Evolutionary conservation across 106 monocot species (phyloP).

Genomic region (Apostasia ramifera): DNA sequence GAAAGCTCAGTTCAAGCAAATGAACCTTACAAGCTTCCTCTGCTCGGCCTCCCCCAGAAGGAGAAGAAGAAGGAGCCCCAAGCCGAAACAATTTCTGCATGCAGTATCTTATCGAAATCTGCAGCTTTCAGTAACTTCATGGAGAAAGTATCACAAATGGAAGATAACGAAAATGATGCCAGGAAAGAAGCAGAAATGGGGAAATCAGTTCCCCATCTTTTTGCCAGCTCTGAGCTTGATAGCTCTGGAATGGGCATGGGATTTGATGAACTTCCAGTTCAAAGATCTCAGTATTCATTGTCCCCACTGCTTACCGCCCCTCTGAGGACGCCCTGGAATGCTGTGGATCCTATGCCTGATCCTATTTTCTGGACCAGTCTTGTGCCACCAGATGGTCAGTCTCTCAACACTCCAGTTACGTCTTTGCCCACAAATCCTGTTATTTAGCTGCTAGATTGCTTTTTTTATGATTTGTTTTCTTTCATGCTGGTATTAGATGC

Average conservation of each 20-base stretch:
- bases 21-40: slow-evolving; percentile 78
- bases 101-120: slow-evolving; percentile 64
- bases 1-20: slow-evolving; percentile 40
- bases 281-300: slow-evolving; percentile 32
- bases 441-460: background rate
- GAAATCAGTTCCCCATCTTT: slow-evolving; percentile 21
- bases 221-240: slow-evolving; percentile 27
- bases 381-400: slow-evolving; percentile 34
- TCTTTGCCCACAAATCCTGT: slow-evolving; percentile 8
- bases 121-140: slow-evolving; percentile 72
- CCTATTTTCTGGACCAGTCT: slow-evolving; percentile 66
- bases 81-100: slow-evolving; percentile 39
- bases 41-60: slow-evolving; percentile 37
- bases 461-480: too few relatives aligned
- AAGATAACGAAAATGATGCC: slow-evolving; percentile 15
- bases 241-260: slow-evolving; percentile 24
- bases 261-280: slow-evolving; percentile 26
- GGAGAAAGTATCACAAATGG: slow-evolving; percentile 42
- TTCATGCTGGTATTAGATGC: too few relatives aligned
- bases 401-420: slow-evolving; percentile 24
- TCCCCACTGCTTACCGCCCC: slow-evolving; percentile 41
- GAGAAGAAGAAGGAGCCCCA: slow-evolving; percentile 26
- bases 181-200: slow-evolving; percentile 33
- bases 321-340: slow-evolving; percentile 48
- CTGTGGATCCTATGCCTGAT: slow-evolving; percentile 55